These are phyloP conservation scores for Sporormia fimetaria DNA, from an alignment of 495 filamentous ascomycete genomes.

Conservation along the genomic window DNA sequence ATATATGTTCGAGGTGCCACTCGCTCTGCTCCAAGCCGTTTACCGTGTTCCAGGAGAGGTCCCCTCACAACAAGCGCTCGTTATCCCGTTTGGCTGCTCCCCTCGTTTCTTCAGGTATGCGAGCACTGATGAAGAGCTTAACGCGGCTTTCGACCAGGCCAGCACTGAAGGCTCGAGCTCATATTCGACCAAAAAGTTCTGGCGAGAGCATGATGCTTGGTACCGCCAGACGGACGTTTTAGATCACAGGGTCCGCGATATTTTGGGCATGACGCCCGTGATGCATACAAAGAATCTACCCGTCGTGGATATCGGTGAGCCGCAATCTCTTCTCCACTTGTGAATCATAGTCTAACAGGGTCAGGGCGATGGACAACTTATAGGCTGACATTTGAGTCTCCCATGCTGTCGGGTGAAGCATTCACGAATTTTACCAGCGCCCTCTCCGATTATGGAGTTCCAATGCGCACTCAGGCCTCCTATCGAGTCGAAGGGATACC, in stretches of 20 bases:
- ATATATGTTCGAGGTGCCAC: slow-evolving; percentile 50
- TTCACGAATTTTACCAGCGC: slow-evolving; percentile 30
- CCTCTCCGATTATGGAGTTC: slow-evolving; percentile 65
- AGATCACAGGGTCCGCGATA: slow-evolving; percentile 33
- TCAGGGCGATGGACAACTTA: slow-evolving; percentile 58
- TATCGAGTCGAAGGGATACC: slow-evolving; percentile 27
- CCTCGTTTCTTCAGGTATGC: slow-evolving; percentile 51
- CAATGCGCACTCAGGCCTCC: not conserved
- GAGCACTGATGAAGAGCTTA: slow-evolving; percentile 28
- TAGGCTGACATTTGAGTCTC: slow-evolving; percentile 39
- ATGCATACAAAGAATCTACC: slow-evolving; percentile 45
- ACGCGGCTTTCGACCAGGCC: slow-evolving; percentile 35
- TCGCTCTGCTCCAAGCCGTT: slow-evolving; percentile 50
- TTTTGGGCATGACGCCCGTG: slow-evolving; percentile 32
- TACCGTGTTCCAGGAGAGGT: slow-evolving; percentile 34
- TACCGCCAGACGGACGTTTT: slow-evolving; percentile 61
- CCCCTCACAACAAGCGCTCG: slow-evolving; percentile 35
- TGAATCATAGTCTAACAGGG: slow-evolving; percentile 37
- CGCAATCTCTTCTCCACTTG: not conserved
- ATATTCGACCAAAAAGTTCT: slow-evolving; percentile 33
- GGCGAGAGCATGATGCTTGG: slow-evolving; percentile 64
- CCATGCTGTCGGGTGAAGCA: slow-evolving; percentile 13
- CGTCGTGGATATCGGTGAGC: slow-evolving; percentile 64
- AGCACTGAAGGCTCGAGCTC: too few relatives aligned
- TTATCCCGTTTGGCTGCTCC: slow-evolving; percentile 53